Base-by-base conservation (phyloP, 495 filamentous ascomycete species). In the Talaromyces borbonicus region DNA sequence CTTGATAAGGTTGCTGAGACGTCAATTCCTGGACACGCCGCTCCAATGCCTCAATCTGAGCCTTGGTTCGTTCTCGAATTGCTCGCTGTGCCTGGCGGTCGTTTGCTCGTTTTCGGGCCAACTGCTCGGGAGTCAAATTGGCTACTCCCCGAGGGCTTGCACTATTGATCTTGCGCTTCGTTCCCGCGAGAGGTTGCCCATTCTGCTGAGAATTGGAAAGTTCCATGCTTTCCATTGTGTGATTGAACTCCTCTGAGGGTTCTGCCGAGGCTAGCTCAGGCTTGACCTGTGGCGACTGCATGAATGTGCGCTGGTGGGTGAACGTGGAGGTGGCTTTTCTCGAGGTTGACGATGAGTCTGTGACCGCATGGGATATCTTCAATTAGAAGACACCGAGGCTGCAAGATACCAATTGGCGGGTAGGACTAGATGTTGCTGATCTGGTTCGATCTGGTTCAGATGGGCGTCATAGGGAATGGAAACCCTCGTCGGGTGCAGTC, bases 1-100 rank as follows among this genome's bases (percentile, higher is more conserved):
- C 85, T 51, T 81, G 77, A 52, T 85, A 86, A 0, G 87, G 85
- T 56, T 87, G 80, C 62, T 86, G 83, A 5, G 75, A 76, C 14
- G 78, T 73, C n/a, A 86, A 74, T 27, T 86, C 81, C 14, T 73
- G 75, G 31, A 92, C 77, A 39, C 79, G 76, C 41, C 71, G 69
- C 62, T 93, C 84, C 16, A 95, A 69, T 16, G 63, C 69, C 43
- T 89, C 85, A 50, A 93, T 92, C 54, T 88, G 83, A 45, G 78
- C 71, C 54, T 87, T 90, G 8, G 83, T 93, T 47, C 88, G 73
- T 53, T 86, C 81, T 12, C 88, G 74, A 48, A 93, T 95, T 14
- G 85, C 85, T 40, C 85, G 77, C 60, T 95, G 88, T 14, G 88
- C 88, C 62, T 90, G 85, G 31, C 88, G 77, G 58, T 95, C 88